Evolutionary conservation across 2,329 filamentous ascomycete genomes (phyloP), one percentile per base, ranked within the genome.

Genomic region (Fulvia fulva): DNA sequence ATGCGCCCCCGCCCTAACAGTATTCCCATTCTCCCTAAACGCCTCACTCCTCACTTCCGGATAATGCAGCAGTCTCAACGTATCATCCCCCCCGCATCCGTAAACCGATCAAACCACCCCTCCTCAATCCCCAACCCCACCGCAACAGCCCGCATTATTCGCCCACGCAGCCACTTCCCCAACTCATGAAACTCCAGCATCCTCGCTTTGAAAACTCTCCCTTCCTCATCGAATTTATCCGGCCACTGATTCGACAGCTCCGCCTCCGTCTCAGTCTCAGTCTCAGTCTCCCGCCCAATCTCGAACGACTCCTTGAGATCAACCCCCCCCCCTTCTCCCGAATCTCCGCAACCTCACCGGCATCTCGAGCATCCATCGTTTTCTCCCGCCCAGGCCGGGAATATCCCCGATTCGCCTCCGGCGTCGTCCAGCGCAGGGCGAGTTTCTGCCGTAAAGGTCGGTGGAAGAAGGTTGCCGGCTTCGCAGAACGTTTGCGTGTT

Each of bases 161-260:
- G 79, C 26, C 84, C 78, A 73, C 97, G 89, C 56, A 97, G 73
- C 14, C 76, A 71, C 72, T 91, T 89, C 74, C 91, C 95, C 60
- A 80, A 79, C n/a, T 80, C 80, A 65, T 88, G 89, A 74, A 97
- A 97, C 3, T 74, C 74, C 51, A 86, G 72, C 90, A 96, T 96
- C 19, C 81, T 81, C n/a, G 77, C 68, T 67, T 84, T 87, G 77
- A 93, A 92, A 63, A 78, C 76, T 58, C 84, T 84, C 1, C 89
- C 92, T 55, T 68, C 67, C n/a, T 60, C 63, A 44, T 72, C 68
- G 87, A 86, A 79, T 67, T 61, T 79, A 50, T 80, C 77, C 0
- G 87, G 92, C 92, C 92, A 97, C 62, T 83, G 85, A 70, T 97
- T 97, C 0, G 90, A 87, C 53, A 81, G 77, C 0, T 78, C 83